Base-by-base conservation (phyloP, 805 yeast species). In the Suhomyces prunicola region DNA sequence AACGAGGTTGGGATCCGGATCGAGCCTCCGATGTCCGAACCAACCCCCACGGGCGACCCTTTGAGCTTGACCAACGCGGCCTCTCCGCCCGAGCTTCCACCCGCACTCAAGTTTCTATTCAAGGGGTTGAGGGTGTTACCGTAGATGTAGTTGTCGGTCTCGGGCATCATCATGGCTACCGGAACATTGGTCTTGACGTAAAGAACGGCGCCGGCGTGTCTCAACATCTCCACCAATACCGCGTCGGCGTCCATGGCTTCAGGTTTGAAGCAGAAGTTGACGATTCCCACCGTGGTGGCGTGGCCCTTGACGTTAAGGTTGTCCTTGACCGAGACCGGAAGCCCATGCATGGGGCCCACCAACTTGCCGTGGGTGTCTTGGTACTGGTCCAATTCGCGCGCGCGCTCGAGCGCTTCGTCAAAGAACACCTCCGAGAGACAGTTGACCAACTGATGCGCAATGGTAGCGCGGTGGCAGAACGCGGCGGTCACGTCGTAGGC, bases 81-180 rank as follows among this genome's bases (percentile, higher is more conserved):
- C 47, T 80, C 84, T 44, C 85, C 85, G 6, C 84, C 83, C 12
- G 82, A 75, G 8, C 82, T 77, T 0, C 85, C 85, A 44, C 84
- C 83, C 22, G 80, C 65, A n/a, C 79, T 70, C 50, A 78, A 59
- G 19, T 63, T 60, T 40, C 76, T 60, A 57, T 77, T 78, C 57
- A 68, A 61, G 4, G 85, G 81, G 62, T 79, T 80, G 33, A 66
- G 54, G 13, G 83, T 78, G 39, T 70, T 66, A 1, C 85, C 85
- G 51, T 66, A 77, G 33, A 81, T 59, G 55, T 71, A 68, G 59
- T 75, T 76, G 47, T 65, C 68, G 7, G 83, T 66, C 55, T 81
- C 85, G 13, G 77, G 72, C 66, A 72, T 67, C 78, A 78, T 74
- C 78, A 78, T 73, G 4, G 82, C 79, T 45, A 73, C 74, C 1